Conservation (phyloP, 257 asterid species). For the Nicotiana paniculata region DNA sequence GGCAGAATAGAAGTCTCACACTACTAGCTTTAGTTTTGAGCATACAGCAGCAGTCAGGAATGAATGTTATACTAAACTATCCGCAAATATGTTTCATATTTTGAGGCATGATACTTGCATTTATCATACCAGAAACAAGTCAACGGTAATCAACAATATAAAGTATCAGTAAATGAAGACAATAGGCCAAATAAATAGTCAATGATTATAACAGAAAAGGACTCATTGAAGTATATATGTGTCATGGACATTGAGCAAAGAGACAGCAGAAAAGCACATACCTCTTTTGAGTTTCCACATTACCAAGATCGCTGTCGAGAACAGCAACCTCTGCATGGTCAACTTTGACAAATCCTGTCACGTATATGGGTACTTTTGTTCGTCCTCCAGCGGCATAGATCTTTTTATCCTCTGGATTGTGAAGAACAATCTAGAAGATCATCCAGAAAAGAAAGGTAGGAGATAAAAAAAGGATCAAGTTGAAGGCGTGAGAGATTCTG, state of each 20-base stretch:
- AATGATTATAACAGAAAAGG: not conserved
- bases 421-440: slow-evolving; percentile 53
- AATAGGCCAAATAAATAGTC: not conserved
- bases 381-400: slow-evolving; percentile 83
- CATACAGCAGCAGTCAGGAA: too few relatives aligned
- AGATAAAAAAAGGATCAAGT: slow-evolving; percentile 5
- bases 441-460: slow-evolving; percentile 2
- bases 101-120: not conserved
- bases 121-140: not conserved
- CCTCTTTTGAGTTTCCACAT: slow-evolving; percentile 68
- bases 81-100: not conserved
- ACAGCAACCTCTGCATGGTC: slow-evolving; percentile 61
- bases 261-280: slow-evolving; percentile 23
- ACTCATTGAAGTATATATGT: not conserved
- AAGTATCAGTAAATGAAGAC: not conserved
- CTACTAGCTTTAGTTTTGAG: too few relatives aligned
- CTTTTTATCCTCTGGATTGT: slow-evolving; percentile 66
- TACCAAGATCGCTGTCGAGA: slow-evolving; percentile 83
- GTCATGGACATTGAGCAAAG: slow-evolving; percentile 1
- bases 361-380: slow-evolving; percentile 57
- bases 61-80: too few relatives aligned
- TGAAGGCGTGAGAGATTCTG: not conserved
- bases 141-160: not conserved
- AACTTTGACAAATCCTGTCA: slow-evolving; percentile 64
- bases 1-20: too few relatives aligned